These are phyloP conservation scores for Sporothrix curviconia DNA, from an alignment of 2,329 filamentous ascomycete species.

Conservation along the genomic window DNA sequence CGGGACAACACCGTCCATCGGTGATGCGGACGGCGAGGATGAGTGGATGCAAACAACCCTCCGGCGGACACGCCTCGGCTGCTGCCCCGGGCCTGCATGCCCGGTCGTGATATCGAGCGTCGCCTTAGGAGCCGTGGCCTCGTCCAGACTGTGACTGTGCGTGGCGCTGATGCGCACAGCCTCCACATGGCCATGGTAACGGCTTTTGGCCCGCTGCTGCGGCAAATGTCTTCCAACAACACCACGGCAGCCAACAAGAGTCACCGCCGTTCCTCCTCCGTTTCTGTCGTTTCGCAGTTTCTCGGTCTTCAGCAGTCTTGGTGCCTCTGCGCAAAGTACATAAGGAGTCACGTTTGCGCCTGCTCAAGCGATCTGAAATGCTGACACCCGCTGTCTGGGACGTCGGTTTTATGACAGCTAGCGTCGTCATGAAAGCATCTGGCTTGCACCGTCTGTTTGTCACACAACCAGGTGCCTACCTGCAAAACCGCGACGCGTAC, in stretches of 20 bases:
- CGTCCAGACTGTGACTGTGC: conserved; percentile 56
- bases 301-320: conserved; percentile 59
- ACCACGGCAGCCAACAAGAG: conserved; percentile 18
- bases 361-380: conserved; percentile 66
- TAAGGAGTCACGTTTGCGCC: conserved; percentile 65
- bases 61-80: conserved; percentile 48
- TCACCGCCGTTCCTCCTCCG: conserved; percentile 9
- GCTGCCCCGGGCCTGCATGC: conserved; percentile 60
- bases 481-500: conserved; percentile 53
- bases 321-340: conserved; percentile 72
- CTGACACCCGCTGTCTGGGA: conserved; percentile 66
- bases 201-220: conserved; percentile 54
- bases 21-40: conserved; percentile 27
- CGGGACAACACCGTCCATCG: conserved; percentile 21
- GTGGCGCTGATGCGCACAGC: conserved; percentile 58
- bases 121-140: conserved; percentile 70
- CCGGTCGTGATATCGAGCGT: conserved; percentile 57
- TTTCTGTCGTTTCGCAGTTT: conserved; percentile 29
- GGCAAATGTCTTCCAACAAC: conserved; percentile 34
- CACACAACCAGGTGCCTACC: conserved; percentile 67
- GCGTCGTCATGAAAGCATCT: conserved; percentile 65
- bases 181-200: conserved; percentile 57
- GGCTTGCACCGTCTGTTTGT: conserved; percentile 63
- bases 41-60: conserved; percentile 46
- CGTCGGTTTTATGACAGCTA: conserved; percentile 61